phyloP scores from a whole-genome alignment of 345 rosid species.

The Melaleuca quinquenervia region DNA sequence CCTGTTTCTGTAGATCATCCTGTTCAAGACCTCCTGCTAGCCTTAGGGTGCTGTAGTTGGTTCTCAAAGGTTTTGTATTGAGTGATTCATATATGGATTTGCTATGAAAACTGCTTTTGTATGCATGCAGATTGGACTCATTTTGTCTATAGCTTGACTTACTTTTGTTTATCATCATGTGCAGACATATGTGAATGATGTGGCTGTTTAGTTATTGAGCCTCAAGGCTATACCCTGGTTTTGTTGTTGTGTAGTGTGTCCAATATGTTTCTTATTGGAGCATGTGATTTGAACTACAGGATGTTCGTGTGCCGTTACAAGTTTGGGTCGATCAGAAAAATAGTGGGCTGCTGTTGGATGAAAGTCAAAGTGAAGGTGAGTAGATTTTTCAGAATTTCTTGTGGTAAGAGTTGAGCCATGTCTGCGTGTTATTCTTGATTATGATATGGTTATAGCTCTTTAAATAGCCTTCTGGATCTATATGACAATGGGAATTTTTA shows the following conservation, averaged over 20 bases:
- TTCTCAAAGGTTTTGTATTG: not conserved
- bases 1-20: not conserved
- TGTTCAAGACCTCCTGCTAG: not conserved
- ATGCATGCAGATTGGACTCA: not conserved
- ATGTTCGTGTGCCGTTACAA: slow-evolving; percentile 71
- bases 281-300: slow-evolving; percentile 32
- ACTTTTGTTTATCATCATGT: not conserved
- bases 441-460: not conserved
- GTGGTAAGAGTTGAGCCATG: not conserved
- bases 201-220: not conserved
- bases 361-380: slow-evolving; percentile 64
- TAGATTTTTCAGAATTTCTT: not conserved
- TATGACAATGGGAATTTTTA: not conserved
- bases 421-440: not conserved
- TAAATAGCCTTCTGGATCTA: not conserved
- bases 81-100: not conserved
- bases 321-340: slow-evolving; percentile 75
- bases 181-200: not conserved
- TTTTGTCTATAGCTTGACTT: not conserved
- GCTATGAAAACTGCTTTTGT: not conserved
- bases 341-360: slow-evolving; percentile 69
- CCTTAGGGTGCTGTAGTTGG: not conserved
- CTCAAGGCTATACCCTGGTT: not conserved
- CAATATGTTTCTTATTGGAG: not conserved
- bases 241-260: not conserved